Base-by-base conservation (phyloP, 352 stramenopile genomes). In the Pythium vanterpoolii region DNA sequence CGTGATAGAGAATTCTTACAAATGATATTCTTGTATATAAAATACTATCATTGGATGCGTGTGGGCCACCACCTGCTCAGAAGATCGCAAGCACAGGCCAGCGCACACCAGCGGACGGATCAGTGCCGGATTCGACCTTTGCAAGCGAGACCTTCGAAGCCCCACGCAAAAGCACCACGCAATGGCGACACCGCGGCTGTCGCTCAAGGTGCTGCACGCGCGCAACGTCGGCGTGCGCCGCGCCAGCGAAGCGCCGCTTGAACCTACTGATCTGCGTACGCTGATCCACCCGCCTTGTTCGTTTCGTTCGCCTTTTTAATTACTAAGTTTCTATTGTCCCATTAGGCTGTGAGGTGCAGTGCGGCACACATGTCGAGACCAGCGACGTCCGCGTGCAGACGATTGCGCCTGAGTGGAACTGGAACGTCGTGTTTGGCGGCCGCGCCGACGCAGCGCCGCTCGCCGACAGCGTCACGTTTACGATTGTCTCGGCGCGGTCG, bases 331-430 rank as follows among this genome's bases (percentile, higher is more conserved):
- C 6, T 11, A 5, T 44, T 46, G 10, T 19, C 40, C 21, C n/a
- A 27, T 6, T 56, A 91, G 79, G 86, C 57, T 87, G 78, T 38
- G 73, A 83, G 48, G 71, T 80, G 11, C 66, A 74, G 26, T 89
- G 81, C 33, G 81, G 81, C 5, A 65, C 72, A 16, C 70, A 77
- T 23, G 67, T 79, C 36, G 36, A 79, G 40, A 71, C 77, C 28
- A 89, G 77, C 5, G 75, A 75, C 13, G 66, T 72, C 0, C 62
- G 76, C 52, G 40, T 53, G 47, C 69, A 78, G 59, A 86, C 81
- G 21, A 74, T 62, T 48, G 59, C 57, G 49, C 81, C 81, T 0
- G 47, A 68, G 43, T 91, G 79, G 81, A 55, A 71, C 19, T 67
- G 87, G 40, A 71, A 76, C 39, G 74, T 85, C 51, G 75, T 65